Base-by-base conservation (phyloP, 2,329 filamentous ascomycete species). In the Sclerotinia spermophila region DNA sequence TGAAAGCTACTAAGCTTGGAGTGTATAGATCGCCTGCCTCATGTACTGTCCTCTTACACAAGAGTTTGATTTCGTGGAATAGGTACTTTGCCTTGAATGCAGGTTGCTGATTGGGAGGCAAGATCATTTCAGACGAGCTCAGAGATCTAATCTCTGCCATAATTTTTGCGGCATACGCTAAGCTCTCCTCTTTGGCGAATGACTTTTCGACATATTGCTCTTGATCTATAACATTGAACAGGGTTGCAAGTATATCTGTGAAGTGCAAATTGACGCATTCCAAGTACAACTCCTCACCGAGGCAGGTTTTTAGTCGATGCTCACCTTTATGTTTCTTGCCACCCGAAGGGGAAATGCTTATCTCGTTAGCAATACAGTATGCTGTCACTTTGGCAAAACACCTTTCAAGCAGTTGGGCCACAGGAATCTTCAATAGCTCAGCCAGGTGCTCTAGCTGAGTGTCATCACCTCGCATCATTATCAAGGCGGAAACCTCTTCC, bases 51-150 rank as follows among this genome's bases (percentile, higher is more conserved):
- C 90, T 86, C 74, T 87, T 87, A 77, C 92, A 96, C n/a, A 98
- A 82, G 70, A 93, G 88, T 21, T 91, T 85, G 33, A 98, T 85
- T 77, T 96, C 89, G 72, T 90, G 87, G 17, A 90, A 83, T 5
- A 99, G 84, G 76, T 91, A 92, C 75, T 90, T 93, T 40, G 90
- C 90, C 74, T 87, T 90, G 81, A 97, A 98, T 68, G 89, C 90
- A 4, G 96, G 96, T 76, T 98, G 94, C 75, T 97, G 94, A 70
- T 91, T 92, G 17, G 90, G 84, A 4, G 93, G 91, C 11, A 97
- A 82, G 19, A 83, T 81, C 40, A 87, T 85, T 2, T 83, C 82
- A 0, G 94, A 94, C 73, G 89, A 84, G 42, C 91, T 88, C 74
- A 90, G 89, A 4, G 79, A 81, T 74, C 89, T 90, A 77, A 99